phyloP scores from a whole-genome alignment of 768 basidiomycete genomes.

The Pisolithus microcarpus region DNA sequence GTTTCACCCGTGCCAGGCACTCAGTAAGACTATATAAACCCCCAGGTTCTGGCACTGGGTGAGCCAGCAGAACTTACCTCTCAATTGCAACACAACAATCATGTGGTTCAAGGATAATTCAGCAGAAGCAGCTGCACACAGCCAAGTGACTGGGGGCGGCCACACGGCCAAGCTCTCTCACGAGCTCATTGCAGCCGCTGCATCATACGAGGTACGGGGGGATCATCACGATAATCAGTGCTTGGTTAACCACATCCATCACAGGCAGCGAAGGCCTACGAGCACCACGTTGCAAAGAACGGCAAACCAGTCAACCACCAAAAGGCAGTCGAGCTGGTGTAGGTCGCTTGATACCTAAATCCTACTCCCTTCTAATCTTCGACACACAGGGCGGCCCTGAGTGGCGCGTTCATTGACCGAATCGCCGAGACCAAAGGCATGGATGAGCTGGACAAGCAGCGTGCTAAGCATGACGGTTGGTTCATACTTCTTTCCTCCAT shows the following conservation, averaged over 20 bases:
- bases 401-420: slow-evolving; percentile 20
- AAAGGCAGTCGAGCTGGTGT: slow-evolving; percentile 20
- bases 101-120: slow-evolving; percentile 23
- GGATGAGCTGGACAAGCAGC: slow-evolving; percentile 15
- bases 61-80: too few relatives aligned
- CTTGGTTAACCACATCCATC: not conserved
- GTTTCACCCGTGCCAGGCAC: too few relatives aligned
- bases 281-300: slow-evolving; percentile 11
- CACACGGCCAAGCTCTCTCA: slow-evolving; percentile 20
- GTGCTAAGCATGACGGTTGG: slow-evolving; percentile 19
- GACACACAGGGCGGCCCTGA: slow-evolving; percentile 16
- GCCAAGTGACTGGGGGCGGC: slow-evolving; percentile 6
- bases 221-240: not conserved
- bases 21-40: too few relatives aligned
- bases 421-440: slow-evolving; percentile 20
- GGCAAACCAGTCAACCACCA: slow-evolving; percentile 20
- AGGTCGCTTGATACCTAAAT: not conserved
- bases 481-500: not conserved
- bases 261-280: slow-evolving; percentile 26
- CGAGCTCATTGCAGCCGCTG: slow-evolving; percentile 22
- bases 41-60: too few relatives aligned
- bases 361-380: not conserved
- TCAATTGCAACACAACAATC: not conserved
- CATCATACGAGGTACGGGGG: slow-evolving; percentile 19
- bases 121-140: slow-evolving; percentile 18